Percentiles rank a stretch among this genome's conserved stretches.
Evolutionary conservation across 176 grass and related monocot genomes (phyloP).

Genomic region (Lolium multiflorum): DNA sequence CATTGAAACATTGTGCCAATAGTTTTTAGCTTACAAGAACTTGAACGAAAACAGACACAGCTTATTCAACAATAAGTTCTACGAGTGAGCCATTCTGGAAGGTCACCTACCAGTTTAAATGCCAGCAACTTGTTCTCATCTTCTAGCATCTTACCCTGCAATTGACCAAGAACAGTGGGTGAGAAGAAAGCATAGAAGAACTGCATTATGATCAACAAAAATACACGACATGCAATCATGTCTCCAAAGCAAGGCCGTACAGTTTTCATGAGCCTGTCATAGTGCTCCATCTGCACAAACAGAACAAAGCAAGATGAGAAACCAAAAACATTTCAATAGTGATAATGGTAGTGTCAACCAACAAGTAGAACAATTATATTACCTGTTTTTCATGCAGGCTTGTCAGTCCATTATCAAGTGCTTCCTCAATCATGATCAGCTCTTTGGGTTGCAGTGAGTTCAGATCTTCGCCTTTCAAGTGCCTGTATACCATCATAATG

Average conservation of each 20-base stretch:
- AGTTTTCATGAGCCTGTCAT: slow-evolving; percentile 63
- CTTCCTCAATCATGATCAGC: slow-evolving; percentile 85
- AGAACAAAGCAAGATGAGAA: slow-evolving; percentile 41
- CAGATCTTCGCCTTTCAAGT: slow-evolving; percentile 94
- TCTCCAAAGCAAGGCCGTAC: slow-evolving; percentile 49
- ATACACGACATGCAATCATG: slow-evolving; percentile 16
- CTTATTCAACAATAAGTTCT: slow-evolving; percentile 12
- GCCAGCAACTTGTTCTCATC: slow-evolving; percentile 90
- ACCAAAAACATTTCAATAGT: not conserved
- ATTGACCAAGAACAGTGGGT: slow-evolving; percentile 28
- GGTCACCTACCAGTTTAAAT: slow-evolving; percentile 68
- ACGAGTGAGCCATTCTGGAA: slow-evolving; percentile 7
- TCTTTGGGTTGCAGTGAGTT: slow-evolving; percentile 90
- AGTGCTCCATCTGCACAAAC: slow-evolving; percentile 75
- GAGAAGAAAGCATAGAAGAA: slow-evolving; percentile 14
- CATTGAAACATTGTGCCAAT: not conserved
- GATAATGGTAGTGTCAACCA: slow-evolving; percentile 4
- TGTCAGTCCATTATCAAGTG: slow-evolving; percentile 73
- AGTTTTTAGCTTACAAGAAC: not conserved
- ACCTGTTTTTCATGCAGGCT: slow-evolving; percentile 65
- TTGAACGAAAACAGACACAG: not conserved
- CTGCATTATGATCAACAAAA: slow-evolving; percentile 8
- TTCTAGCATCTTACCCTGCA: slow-evolving; percentile 78
- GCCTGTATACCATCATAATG: slow-evolving; percentile 48
- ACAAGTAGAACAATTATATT: slow-evolving; percentile 34